Percentiles rank a stretch among this genome's conserved stretches.
phyloP scores from a whole-genome alignment of 257 asterid genomes.

The Euphrasia confusa region DNA sequence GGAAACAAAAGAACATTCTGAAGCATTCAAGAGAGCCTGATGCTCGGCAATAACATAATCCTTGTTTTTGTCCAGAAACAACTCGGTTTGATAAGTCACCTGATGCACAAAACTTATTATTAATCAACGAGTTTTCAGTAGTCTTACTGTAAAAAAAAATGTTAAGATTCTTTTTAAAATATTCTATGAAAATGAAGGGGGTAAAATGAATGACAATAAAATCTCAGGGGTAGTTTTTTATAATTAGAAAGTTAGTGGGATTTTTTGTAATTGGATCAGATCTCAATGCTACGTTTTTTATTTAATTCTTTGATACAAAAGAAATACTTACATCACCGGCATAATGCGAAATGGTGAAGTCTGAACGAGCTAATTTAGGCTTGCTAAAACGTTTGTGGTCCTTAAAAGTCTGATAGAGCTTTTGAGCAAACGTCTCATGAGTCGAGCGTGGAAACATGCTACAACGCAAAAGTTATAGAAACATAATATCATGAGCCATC shows the following conservation, averaged over 20 bases:
- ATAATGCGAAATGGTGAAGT: constrained; percentile 88
- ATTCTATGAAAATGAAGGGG: too few relatives aligned
- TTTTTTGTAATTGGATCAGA: too few relatives aligned
- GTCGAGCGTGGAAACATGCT: constrained; percentile 99
- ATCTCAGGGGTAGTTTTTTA: too few relatives aligned
- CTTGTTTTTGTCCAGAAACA: constrained; percentile 93
- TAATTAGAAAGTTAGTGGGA: too few relatives aligned
- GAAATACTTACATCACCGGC: constrained; percentile 91
- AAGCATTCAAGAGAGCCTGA: constrained; percentile 83
- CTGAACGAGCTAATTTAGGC: constrained; percentile 94
- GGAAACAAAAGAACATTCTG: constrained; percentile 74
- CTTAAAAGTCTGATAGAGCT: constrained; percentile 84
- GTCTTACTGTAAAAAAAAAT: neutral
- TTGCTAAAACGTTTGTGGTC: constrained; percentile 89
- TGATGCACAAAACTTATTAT: constrained; percentile 23
- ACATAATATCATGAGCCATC: constrained; percentile 23
- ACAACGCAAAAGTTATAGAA: constrained; percentile 26
- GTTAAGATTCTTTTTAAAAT: too few relatives aligned
- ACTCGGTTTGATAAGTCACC: constrained; percentile 98
- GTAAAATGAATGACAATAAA: too few relatives aligned
- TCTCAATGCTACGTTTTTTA: too few relatives aligned
- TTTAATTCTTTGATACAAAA: neutral
- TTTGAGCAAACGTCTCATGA: constrained; percentile 93
- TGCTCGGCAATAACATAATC: constrained; percentile 98
- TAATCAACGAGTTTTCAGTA: constrained; percentile 18